These are phyloP conservation scores for Tolypocladium ovalisporum DNA, from an alignment of 2,329 filamentous ascomycete species.

Conservation along the genomic window DNA sequence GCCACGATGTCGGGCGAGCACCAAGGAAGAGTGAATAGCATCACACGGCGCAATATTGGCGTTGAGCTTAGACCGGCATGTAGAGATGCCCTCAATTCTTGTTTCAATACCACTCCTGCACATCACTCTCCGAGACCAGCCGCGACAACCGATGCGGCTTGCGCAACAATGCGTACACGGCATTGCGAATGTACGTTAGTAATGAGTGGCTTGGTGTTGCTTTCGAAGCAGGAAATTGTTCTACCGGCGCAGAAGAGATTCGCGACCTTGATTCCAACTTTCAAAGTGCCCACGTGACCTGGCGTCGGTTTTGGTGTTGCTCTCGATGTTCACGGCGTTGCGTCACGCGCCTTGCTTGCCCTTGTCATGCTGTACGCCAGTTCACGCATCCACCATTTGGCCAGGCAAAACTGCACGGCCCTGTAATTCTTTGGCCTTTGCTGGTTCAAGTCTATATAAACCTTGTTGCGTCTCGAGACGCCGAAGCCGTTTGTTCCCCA, in stretches of 20 bases:
- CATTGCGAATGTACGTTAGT: neutral
- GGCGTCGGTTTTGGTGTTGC: slow-evolving; percentile 8
- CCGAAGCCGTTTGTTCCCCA: neutral
- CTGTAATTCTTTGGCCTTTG: neutral
- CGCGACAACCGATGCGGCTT: neutral
- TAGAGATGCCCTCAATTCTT: neutral
- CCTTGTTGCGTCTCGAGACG: neutral
- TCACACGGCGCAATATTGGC: neutral
- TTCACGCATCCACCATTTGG: neutral
- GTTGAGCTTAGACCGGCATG: slow-evolving; percentile 4
- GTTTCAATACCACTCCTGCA: neutral
- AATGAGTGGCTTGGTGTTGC: neutral
- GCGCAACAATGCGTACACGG: neutral
- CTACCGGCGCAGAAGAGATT: neutral
- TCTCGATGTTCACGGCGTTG: slow-evolving; percentile 6
- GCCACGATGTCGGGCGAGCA: neutral
- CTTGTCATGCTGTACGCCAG: neutral
- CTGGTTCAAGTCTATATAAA: neutral
- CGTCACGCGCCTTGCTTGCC: neutral
- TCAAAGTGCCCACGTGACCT: slow-evolving; percentile 6
- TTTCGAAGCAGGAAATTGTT: neutral
- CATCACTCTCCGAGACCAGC: neutral
- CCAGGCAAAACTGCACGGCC: neutral
- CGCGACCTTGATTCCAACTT: neutral
- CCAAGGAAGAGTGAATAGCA: neutral